These are phyloP conservation scores for Solanum hybrid DNA, from an alignment of 305 asterid species.

Conservation along the genomic window DNA sequence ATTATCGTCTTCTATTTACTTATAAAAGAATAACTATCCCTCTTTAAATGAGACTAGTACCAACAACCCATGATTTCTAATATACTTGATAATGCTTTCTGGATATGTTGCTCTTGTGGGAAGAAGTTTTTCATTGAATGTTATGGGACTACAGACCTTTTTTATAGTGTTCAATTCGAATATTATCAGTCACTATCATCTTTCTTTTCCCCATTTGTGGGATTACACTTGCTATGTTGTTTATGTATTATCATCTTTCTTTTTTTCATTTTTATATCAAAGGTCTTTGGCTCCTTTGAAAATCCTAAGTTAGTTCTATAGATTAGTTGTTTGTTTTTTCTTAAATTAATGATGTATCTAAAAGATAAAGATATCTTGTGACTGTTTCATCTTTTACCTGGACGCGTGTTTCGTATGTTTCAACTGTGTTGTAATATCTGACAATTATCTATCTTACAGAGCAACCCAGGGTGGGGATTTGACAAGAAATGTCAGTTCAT, in stretches of 20 bases:
- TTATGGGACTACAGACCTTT: background rate
- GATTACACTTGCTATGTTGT: background rate
- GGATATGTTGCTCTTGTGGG: background rate
- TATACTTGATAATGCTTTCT: background rate
- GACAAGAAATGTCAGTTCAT: slow-evolving; percentile 82
- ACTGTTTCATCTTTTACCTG: background rate
- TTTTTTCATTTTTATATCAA: background rate
- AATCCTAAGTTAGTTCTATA: background rate
- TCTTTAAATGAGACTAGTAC: background rate
- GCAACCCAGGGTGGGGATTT: slow-evolving; percentile 96
- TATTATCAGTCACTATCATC: background rate
- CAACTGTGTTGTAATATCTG: background rate
- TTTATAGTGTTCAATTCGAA: background rate
- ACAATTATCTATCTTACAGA: slow-evolving; percentile 34
- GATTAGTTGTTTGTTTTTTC: background rate
- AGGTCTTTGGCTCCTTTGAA: background rate
- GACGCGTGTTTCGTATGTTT: background rate
- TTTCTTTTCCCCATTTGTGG: background rate
- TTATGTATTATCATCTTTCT: background rate
- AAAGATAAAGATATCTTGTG: background rate
- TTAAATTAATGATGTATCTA: background rate
- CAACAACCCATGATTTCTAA: background rate
- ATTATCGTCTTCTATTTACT: background rate
- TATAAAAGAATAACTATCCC: background rate
- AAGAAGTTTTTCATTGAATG: background rate